Evolutionary conservation across 23 red algal species (phyloP).

Genomic region (Agarophyton chilense): DNA sequence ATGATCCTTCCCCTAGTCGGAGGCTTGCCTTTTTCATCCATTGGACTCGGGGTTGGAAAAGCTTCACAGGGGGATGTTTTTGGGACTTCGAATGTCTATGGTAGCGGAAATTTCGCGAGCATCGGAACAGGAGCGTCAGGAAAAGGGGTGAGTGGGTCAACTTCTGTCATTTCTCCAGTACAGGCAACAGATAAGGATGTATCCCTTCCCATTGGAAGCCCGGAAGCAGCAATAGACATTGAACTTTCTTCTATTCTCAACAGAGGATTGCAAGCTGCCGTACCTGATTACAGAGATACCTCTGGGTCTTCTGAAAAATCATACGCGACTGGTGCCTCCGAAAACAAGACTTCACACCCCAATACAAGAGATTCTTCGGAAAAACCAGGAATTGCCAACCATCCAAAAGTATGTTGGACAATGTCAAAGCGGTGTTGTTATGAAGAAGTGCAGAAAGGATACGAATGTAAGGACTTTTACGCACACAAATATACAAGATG

Average conservation of each 20-base stretch:
- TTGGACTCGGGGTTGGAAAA: conserved; percentile 22
- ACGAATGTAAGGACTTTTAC: conserved; percentile 54
- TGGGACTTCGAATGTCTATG: background rate
- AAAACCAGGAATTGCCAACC: background rate
- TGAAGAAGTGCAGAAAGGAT: conserved; percentile 46
- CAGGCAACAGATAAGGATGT: background rate
- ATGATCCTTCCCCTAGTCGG: background rate
- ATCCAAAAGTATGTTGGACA: conserved; percentile 43
- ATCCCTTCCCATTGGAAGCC: background rate
- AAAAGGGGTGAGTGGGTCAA: conserved; percentile 11
- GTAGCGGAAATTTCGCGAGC: background rate
- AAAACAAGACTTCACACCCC: background rate
- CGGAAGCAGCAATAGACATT: background rate
- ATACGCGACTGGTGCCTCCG: background rate
- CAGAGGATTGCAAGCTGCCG: background rate
- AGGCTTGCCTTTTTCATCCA: conserved; percentile 3
- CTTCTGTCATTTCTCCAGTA: conserved; percentile 7
- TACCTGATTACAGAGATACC: conserved; percentile 10
- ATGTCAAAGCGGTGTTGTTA: conserved; percentile 42
- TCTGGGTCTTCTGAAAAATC: background rate
- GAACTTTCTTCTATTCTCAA: background rate
- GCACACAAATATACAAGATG: conserved; percentile 44
- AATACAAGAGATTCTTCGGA: background rate
- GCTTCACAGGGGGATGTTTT: background rate
- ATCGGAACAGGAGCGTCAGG: conserved; percentile 11